These are phyloP conservation scores for Monosporascus sp. DNA, from an alignment of 2,329 filamentous ascomycete genomes.

Conservation along the genomic window DNA sequence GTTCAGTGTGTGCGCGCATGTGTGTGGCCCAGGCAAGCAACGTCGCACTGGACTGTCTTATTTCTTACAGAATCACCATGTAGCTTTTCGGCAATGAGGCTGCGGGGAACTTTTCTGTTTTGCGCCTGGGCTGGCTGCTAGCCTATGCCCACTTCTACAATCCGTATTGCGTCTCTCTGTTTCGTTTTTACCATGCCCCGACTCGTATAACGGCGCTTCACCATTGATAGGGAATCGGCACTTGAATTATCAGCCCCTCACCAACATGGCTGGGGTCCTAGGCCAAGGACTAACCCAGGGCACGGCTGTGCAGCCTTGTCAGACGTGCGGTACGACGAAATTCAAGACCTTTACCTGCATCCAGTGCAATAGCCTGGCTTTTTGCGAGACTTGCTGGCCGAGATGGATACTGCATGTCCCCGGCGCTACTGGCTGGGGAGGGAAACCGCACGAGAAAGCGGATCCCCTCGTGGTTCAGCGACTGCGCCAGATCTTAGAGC, in stretches of 20 bases:
- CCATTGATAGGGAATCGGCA: not conserved
- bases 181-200: not conserved
- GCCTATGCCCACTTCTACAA: not conserved
- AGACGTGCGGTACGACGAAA: conserved; percentile 22
- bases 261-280: not conserved
- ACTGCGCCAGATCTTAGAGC: conserved; percentile 26
- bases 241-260: not conserved
- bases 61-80: not conserved
- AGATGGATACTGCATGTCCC: conserved; percentile 25
- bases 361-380: conserved; percentile 27
- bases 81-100: not conserved
- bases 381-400: conserved; percentile 26
- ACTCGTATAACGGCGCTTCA: not conserved
- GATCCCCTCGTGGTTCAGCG: conserved; percentile 24
- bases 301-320: conserved; percentile 18
- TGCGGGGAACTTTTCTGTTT: not conserved
- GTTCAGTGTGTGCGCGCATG: not conserved
- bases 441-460: conserved; percentile 27
- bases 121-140: not conserved
- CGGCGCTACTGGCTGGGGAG: conserved; percentile 25
- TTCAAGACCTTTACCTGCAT: conserved; percentile 25
- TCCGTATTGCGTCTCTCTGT: not conserved
- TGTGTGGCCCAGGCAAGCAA: not conserved
- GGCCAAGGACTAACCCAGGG: not conserved
- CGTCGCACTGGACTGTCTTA: not conserved